Evolutionary conservation across 305 asterid species (phyloP), one percentile per base, ranked within the genome.

Genomic region (Vinca major): DNA sequence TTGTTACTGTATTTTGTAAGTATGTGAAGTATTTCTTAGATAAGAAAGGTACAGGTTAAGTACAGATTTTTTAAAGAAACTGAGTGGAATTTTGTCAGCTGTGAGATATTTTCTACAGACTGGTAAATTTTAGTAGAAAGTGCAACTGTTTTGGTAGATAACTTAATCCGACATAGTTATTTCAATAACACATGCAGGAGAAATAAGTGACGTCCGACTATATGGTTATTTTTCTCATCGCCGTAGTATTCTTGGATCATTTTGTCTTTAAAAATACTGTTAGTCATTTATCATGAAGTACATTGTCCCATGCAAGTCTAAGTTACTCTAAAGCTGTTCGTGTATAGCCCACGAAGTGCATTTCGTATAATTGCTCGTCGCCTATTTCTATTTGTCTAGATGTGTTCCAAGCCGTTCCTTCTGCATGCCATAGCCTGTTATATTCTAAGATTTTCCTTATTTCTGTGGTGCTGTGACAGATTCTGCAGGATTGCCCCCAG

Each of bases 401-500:
- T 45, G 49, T 6, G 49, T 5, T 44, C 48, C 48, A 44, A 7
- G 49, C 41, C 20, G 11, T 39, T 14, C 37, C 17, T 20, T 21
- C 10, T 13, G 43, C 54, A 16, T 44, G 51, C 16, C 11, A 45
- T 19, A 13, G 49, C 16, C 33, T 56, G 70, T 33, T 48, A 54
- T 26, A 55, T 33, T 41, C 76, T 47, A 61, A 77, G 19, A 66
- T 63, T 65, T 75, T 63, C 44, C 65, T 79, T 65, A 60, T 77
- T 66, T 72, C 75, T 80, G 39, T 75, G 43, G 81, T 80, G 66
- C 61, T 73, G 67, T 81, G n/a, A 44, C 87, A 94, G 99, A 90
- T 94, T 78, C 78, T 86, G 83, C 90, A 82, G 81, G 85, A 84
- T 63, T 91, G 99, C 79, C 96, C 99, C 52, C 73, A 76, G 65